phyloP scores from a whole-genome alignment of 1,139 yeast genomes.

The Trichomonascaceae sp. region DNA sequence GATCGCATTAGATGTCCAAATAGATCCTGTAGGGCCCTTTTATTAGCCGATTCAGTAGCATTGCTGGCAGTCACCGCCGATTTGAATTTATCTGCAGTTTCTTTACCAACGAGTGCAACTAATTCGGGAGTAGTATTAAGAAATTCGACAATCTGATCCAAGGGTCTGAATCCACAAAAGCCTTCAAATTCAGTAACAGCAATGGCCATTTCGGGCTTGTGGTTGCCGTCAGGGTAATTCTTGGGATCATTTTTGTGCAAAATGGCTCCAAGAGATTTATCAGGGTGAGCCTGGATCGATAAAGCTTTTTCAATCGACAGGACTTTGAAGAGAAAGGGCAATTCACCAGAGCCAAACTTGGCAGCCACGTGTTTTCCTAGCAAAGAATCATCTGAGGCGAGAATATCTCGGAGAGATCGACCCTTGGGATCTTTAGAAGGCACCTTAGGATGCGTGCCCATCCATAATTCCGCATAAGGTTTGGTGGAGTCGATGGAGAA shows the following conservation, averaged over 20 bases:
- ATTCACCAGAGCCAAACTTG: slow-evolving; percentile 67
- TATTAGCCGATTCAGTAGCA: slow-evolving; percentile 44
- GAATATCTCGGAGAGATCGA: slow-evolving; percentile 57
- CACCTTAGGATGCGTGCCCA: slow-evolving; percentile 95
- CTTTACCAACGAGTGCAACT: slow-evolving; percentile 59
- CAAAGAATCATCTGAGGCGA: slow-evolving; percentile 41
- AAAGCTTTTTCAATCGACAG: slow-evolving; percentile 87
- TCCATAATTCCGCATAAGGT: slow-evolving; percentile 69
- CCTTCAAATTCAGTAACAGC: slow-evolving; percentile 96
- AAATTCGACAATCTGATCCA: slow-evolving; percentile 63
- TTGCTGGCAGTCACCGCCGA: slow-evolving; percentile 36
- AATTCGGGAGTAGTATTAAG: slow-evolving; percentile 73
- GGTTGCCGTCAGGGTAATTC: slow-evolving; percentile 96
- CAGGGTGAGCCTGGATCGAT: slow-evolving; percentile 97
- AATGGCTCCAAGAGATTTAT: slow-evolving; percentile 70
- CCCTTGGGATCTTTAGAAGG: slow-evolving; percentile 66
- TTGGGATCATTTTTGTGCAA: slow-evolving; percentile 79
- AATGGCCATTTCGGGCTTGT: slow-evolving; percentile 98
- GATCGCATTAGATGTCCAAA: slow-evolving; percentile 83
- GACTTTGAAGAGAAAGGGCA: slow-evolving; percentile 92
- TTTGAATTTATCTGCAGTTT: slow-evolving; percentile 48
- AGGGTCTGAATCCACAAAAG: slow-evolving; percentile 95
- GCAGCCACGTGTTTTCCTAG: slow-evolving; percentile 51
- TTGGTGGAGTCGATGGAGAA: slow-evolving; percentile 57
- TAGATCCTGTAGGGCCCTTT: slow-evolving; percentile 61